phyloP scores from a whole-genome alignment of 2,329 filamentous ascomycete genomes.

The Aspergillaceae sp. region DNA sequence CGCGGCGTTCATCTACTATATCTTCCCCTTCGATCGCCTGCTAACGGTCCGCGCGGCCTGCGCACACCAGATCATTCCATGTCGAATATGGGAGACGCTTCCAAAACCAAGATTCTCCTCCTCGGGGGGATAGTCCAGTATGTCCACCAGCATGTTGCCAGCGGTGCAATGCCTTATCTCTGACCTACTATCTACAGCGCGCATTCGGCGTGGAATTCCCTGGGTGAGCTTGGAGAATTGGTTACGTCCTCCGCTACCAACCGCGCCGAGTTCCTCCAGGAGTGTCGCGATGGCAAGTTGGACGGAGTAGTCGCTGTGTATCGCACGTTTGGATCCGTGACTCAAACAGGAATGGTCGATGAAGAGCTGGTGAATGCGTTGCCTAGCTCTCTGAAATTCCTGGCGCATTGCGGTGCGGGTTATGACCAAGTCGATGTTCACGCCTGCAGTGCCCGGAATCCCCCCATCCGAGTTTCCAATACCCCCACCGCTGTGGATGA shows the following conservation, averaged over 20 bases:
- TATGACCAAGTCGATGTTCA: constrained; percentile 74
- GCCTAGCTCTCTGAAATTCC: constrained; percentile 29
- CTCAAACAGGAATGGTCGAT: constrained; percentile 62
- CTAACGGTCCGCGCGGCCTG: too few species aligned
- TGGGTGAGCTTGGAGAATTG: constrained; percentile 57
- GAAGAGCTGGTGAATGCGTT: constrained; percentile 54
- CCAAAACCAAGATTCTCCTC: constrained; percentile 52
- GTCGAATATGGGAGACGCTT: constrained; percentile 12
- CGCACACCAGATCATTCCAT: neutral
- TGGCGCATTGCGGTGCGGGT: constrained; percentile 51
- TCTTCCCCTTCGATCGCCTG: too few species aligned
- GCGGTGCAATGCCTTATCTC: neutral
- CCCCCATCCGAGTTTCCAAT: constrained; percentile 63
- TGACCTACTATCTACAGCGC: constrained; percentile 35
- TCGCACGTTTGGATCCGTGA: constrained; percentile 59
- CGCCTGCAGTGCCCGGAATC: constrained; percentile 57
- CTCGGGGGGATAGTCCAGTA: constrained; percentile 58
- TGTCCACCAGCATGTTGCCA: constrained; percentile 20
- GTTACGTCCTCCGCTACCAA: constrained; percentile 53
- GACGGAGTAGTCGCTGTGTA: constrained; percentile 59
- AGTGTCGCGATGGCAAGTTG: constrained; percentile 57
- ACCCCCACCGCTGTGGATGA: constrained; percentile 74
- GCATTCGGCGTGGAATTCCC: constrained; percentile 53
- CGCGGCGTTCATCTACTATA: too few species aligned
- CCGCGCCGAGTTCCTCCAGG: constrained; percentile 59